phyloP scores from a whole-genome alignment of 441 rosid genomes.

The Gossypium aridum region DNA sequence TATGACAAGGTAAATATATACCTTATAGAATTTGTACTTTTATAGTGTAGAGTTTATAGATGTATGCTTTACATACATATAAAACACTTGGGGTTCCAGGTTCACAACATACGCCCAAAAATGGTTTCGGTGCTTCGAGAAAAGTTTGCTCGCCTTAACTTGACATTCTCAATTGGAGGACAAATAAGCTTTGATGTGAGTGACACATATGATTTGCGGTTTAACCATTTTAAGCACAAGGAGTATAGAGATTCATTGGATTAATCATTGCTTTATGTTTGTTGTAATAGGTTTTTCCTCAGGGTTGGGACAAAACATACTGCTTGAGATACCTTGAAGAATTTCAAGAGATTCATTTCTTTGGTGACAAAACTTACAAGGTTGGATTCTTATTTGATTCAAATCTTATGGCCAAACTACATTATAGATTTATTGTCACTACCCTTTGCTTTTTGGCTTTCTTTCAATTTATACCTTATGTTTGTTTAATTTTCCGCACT shows the following conservation, averaged over 20 bases:
- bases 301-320: slow-evolving; percentile 98
- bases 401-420: background rate
- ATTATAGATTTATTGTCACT: background rate
- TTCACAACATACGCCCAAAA: slow-evolving; percentile 68
- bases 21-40: background rate
- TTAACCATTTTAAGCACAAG: background rate
- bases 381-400: slow-evolving; percentile 23
- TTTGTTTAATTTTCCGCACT: background rate
- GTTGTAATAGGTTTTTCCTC: slow-evolving; percentile 68
- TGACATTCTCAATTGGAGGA: slow-evolving; percentile 90
- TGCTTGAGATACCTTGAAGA: slow-evolving; percentile 81
- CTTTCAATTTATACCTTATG: background rate
- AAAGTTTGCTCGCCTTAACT: slow-evolving; percentile 80
- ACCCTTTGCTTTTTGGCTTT: background rate
- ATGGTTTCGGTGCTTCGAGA: slow-evolving; percentile 80
- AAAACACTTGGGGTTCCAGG: slow-evolving; percentile 35
- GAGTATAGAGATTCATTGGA: background rate
- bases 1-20: slow-evolving; percentile 71
- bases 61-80: slow-evolving; percentile 10
- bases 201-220: slow-evolving; percentile 7
- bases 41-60: slow-evolving; percentile 10
- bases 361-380: slow-evolving; percentile 97
- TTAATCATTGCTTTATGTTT: slow-evolving; percentile 6
- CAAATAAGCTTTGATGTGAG: slow-evolving; percentile 96
- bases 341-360: slow-evolving; percentile 81